Percentiles rank a stretch among this genome's conserved stretches.
phyloP scores from a whole-genome alignment of 169 alveolate species.

The Plasmodium inui region DNA sequence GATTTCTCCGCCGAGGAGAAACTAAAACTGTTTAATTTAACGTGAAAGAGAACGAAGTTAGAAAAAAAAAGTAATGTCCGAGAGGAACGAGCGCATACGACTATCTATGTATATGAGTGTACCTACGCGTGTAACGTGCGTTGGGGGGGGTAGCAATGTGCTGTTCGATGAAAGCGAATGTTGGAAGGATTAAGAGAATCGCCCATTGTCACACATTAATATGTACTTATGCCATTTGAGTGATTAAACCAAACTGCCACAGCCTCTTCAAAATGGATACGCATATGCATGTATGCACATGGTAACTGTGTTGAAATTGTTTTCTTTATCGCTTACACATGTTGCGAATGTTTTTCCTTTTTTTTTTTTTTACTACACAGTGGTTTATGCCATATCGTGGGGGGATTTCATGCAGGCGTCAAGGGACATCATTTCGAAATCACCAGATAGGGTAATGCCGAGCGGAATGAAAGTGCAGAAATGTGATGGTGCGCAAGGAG shows the following conservation, averaged over 20 bases:
- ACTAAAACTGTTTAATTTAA: not conserved
- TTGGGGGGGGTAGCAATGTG: not conserved
- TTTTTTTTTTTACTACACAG: constrained; percentile 27
- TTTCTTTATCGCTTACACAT: not conserved
- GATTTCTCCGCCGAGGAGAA: not conserved
- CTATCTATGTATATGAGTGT: not conserved
- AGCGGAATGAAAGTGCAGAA: not conserved
- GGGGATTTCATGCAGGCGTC: constrained; percentile 55
- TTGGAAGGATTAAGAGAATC: not conserved
- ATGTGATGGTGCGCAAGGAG: not conserved
- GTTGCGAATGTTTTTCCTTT: not conserved
- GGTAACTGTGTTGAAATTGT: not conserved
- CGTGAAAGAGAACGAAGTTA: not conserved
- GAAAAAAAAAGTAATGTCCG: not conserved
- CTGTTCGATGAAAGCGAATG: not conserved
- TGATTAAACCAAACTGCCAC: not conserved
- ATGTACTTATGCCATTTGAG: not conserved
- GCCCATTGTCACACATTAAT: not conserved
- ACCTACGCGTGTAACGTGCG: not conserved
- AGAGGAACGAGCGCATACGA: not conserved
- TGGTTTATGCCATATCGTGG: constrained; percentile 75
- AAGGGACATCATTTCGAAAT: constrained; percentile 46
- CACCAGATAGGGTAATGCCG: constrained; percentile 46
- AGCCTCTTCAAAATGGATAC: not conserved
- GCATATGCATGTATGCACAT: not conserved